Base-by-base conservation (phyloP, 306 rosid genomes). In the Prunus kanzakura region DNA sequence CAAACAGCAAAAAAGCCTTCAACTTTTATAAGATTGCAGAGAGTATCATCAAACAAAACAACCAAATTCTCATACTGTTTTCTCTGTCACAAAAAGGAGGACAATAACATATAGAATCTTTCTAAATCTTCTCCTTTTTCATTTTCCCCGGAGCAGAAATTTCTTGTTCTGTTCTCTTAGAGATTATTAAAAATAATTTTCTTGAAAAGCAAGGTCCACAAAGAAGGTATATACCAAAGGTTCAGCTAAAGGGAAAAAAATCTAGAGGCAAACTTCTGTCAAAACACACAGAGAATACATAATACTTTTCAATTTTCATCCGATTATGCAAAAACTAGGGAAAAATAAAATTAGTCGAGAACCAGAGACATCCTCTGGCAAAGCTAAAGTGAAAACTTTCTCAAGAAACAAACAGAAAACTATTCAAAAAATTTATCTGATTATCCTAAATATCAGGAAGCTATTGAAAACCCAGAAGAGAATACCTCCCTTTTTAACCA, bases 21-120 rank as follows among this genome's bases (percentile, higher is more conserved):
- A 4, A 68, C 72, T 64, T 67, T 82, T 67, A 1, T 49, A 43
- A 65, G 76, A 82, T 72, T 67, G 67, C 73, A 11, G 49, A 57
- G 66, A 69, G 45, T 41, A 72, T 66, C 60, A 76, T 38, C 43
- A 38, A 38, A 38, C 43, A 38, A 38, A 52, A 47, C 54, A 30
- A 64, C 56, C n/a, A 69, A 60, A 74, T 22, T 58, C 47, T 14
- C 50, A 41, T 20, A 11, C 54, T 51, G 22, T 6, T 29, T 45
- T 25, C 6, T 18, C 30, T 43, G 10, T 15, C 18, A 67, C 63
- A 55, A 22, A 81, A 57, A 71, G 41, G 11, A 58, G 76, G 56
- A 49, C 50, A 55, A 27, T 30, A 76, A 62, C 70, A 69, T 69
- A 12, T 50, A 38, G 78, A 72, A 61, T 67, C 75, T 51, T 72